Evolutionary conservation across 192 early-diverging fungal genomes (phyloP).

Genomic region (Coemansia sp.): DNA sequence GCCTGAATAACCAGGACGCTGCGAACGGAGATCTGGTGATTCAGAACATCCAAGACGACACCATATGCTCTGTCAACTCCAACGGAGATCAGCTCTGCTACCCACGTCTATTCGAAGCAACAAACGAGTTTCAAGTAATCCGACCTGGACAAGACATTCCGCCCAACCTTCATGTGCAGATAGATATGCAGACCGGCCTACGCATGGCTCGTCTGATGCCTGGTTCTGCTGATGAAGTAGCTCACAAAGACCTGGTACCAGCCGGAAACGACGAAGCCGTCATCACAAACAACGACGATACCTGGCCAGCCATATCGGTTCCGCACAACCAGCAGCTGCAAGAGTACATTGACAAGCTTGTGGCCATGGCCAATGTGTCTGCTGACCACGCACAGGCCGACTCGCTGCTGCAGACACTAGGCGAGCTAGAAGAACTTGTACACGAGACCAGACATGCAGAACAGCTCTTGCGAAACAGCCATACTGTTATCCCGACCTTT

Average conservation of each 20-base stretch:
- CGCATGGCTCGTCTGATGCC: conserved; percentile 61
- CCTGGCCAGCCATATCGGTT: not conserved
- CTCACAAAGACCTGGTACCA: conserved; percentile 6
- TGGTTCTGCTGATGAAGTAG: conserved; percentile 6
- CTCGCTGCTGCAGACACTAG: conserved; percentile 39
- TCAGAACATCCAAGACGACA: not conserved
- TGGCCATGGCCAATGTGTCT: conserved; percentile 4
- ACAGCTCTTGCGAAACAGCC: conserved; percentile 36
- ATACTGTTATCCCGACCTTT: conserved; percentile 35
- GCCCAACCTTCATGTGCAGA: conserved; percentile 61
- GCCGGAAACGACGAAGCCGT: not conserved
- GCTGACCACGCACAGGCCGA: conserved; percentile 2
- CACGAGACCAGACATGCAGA: conserved; percentile 61
- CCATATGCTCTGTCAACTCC: conserved; percentile 34
- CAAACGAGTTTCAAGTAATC: conserved; percentile 60
- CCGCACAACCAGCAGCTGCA: conserved; percentile 22
- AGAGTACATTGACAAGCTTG: conserved; percentile 35
- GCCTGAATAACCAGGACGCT: not conserved
- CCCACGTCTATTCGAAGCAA: conserved; percentile 60
- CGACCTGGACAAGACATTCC: conserved; percentile 64
- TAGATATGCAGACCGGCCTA: conserved; percentile 61
- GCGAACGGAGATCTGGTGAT: not conserved
- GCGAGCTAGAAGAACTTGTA: conserved; percentile 57
- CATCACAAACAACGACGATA: not conserved
- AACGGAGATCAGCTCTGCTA: conserved; percentile 55